Conservation (phyloP, 257 asterid species). For the Solanum chilense region DNA sequence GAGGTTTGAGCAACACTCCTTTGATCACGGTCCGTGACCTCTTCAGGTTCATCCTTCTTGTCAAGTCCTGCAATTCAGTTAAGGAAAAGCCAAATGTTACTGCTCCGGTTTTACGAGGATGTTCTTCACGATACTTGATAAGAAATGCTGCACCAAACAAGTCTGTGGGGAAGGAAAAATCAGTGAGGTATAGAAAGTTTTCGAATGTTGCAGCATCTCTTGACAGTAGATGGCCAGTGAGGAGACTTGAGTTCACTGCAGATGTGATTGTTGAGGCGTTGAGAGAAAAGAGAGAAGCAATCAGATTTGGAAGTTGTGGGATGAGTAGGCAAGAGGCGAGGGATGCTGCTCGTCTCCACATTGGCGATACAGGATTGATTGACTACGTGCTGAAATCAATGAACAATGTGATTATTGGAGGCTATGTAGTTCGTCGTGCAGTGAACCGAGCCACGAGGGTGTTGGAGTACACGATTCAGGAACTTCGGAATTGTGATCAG, state of each 20-base stretch:
- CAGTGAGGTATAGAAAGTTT: slow-evolving; percentile 49
- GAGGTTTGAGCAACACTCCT: slow-evolving; percentile 42
- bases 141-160: slow-evolving; percentile 10
- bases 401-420: slow-evolving; percentile 73
- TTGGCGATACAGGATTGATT: slow-evolving; percentile 90
- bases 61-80: slow-evolving; percentile 26
- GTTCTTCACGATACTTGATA: slow-evolving; percentile 18
- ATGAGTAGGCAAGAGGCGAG: slow-evolving; percentile 95
- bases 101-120: neutral
- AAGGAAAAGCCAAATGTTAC: neutral
- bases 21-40: slow-evolving; percentile 52
- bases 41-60: slow-evolving; percentile 55
- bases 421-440: slow-evolving; percentile 40
- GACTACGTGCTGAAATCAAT: slow-evolving; percentile 77
- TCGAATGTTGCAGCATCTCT: slow-evolving; percentile 52
- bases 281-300: slow-evolving; percentile 41
- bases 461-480: slow-evolving; percentile 63
- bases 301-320: slow-evolving; percentile 20
- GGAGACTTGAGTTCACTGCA: slow-evolving; percentile 75
- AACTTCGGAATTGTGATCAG: slow-evolving; percentile 21
- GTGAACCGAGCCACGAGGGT: slow-evolving; percentile 56
- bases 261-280: slow-evolving; percentile 76
- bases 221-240: slow-evolving; percentile 87
- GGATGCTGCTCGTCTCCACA: slow-evolving; percentile 81
- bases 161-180: slow-evolving; percentile 24